phyloP scores from a whole-genome alignment of 2,329 filamentous ascomycete species.

The Aspergillus ibericus region DNA sequence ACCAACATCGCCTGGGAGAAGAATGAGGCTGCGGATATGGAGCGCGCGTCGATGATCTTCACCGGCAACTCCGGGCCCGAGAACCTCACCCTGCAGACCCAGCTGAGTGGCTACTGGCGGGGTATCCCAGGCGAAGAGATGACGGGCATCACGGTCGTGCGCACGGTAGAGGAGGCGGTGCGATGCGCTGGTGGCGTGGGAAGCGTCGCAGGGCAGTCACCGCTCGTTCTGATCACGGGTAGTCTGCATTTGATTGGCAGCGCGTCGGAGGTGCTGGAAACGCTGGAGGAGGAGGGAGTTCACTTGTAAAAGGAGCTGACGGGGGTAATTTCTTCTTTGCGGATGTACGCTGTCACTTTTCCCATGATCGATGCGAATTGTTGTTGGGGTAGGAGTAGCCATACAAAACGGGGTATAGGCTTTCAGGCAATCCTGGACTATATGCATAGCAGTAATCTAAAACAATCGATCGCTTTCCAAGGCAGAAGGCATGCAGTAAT shows the following conservation, averaged over 20 bases:
- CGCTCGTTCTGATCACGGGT: neutral
- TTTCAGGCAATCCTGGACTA: too few species aligned
- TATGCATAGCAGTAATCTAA: too few species aligned
- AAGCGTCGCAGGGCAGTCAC: neutral
- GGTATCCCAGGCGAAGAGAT: neutral
- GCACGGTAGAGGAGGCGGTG: neutral
- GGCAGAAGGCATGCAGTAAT: too few species aligned
- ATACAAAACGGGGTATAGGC: neutral
- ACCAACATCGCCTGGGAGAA: neutral
- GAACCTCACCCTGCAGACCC: neutral
- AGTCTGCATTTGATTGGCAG: constrained; percentile 2
- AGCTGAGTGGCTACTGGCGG: neutral
- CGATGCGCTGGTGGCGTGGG: neutral
- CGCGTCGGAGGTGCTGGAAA: neutral
- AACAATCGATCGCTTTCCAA: too few species aligned
- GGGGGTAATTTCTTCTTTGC: neutral
- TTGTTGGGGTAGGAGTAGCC: too few species aligned
- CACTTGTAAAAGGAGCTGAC: neutral
- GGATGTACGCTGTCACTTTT: neutral
- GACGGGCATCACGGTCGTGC: neutral
- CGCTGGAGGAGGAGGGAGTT: neutral
- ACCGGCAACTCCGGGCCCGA: neutral
- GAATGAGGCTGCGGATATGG: neutral
- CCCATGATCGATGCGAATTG: neutral
- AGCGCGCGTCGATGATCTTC: neutral